A percentile compares a stretch with the other conserved stretches of the same genome.
Conservation (phyloP, 192 early-diverging fungal genomes). For the Coemansia asiatica region DNA sequence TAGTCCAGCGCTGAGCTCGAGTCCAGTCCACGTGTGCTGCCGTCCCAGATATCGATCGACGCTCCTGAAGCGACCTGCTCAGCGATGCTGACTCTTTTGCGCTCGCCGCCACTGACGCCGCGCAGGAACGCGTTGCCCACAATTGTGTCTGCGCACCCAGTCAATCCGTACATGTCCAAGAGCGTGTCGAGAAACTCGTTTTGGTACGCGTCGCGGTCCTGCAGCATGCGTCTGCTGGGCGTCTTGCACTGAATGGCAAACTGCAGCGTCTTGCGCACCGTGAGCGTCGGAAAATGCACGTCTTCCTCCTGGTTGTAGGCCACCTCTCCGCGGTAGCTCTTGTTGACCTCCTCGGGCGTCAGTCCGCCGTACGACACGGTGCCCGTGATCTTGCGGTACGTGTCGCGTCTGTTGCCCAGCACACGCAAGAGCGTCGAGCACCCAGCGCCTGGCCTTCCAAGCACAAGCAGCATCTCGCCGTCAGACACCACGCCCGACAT, state of each 20-base stretch:
- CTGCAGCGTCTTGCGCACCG: slow-evolving; percentile 75
- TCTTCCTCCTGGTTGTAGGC: slow-evolving; percentile 63
- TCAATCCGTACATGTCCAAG: slow-evolving; percentile 61
- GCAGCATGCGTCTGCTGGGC: slow-evolving; percentile 62
- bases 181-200: slow-evolving; percentile 44
- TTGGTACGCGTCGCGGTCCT: slow-evolving; percentile 61
- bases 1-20: slow-evolving; percentile 66
- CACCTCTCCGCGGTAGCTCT: slow-evolving; percentile 64
- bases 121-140: slow-evolving; percentile 62
- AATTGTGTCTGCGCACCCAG: slow-evolving; percentile 55
- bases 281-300: slow-evolving; percentile 73
- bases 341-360: slow-evolving; percentile 56
- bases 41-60: slow-evolving; percentile 62
- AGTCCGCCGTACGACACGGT: slow-evolving; percentile 27
- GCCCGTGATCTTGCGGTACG: slow-evolving; percentile 60
- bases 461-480: slow-evolving; percentile 70
- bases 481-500: slow-evolving; percentile 68
- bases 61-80: slow-evolving; percentile 59
- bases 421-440: slow-evolving; percentile 66
- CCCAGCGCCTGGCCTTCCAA: slow-evolving; percentile 69
- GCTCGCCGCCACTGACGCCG: slow-evolving; percentile 69
- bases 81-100: slow-evolving; percentile 64
- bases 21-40: slow-evolving; percentile 63
- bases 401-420: slow-evolving; percentile 62
- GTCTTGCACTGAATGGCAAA: slow-evolving; percentile 75